Evolutionary conservation across 129 eudicot species (phyloP).

Genomic region (Saposhnikovia divaricata): DNA sequence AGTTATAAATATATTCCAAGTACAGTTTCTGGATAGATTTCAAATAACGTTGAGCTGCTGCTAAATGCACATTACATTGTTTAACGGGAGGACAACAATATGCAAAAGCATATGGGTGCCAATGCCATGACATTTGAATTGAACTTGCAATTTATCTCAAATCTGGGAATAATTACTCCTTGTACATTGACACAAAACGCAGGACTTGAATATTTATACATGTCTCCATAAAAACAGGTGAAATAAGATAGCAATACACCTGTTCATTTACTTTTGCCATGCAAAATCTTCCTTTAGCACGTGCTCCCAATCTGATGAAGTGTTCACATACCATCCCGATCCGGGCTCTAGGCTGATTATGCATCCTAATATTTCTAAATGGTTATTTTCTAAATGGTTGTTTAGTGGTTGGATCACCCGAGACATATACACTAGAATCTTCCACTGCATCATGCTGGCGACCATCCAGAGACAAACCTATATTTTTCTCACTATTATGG

Average conservation of each 20-base stretch:
- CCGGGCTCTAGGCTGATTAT: not conserved
- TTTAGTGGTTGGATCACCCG: not conserved
- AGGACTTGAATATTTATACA: not conserved
- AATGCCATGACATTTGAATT: too few relatives aligned
- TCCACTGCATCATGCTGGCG: not conserved
- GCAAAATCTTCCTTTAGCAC: conserved; percentile 40
- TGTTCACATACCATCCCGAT: conserved; percentile 29
- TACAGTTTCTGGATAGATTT: not conserved
- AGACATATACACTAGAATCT: not conserved
- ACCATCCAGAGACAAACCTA: not conserved
- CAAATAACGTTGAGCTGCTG: not conserved
- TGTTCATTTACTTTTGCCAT: conserved; percentile 14
- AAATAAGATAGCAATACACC: not conserved
- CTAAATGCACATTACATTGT: not conserved
- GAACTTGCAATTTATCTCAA: not conserved
- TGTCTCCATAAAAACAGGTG: not conserved
- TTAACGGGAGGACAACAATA: not conserved
- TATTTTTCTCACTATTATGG: not conserved
- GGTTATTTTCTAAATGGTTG: not conserved
- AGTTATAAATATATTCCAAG: too few relatives aligned
- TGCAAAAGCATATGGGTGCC: not conserved
- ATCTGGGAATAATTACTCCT: not conserved
- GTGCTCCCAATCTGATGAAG: conserved; percentile 67
- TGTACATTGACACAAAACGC: not conserved
- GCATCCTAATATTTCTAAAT: not conserved